phyloP scores from a whole-genome alignment of 2,329 filamentous ascomycete genomes.

The Berkeleyomyces rouxiae region DNA sequence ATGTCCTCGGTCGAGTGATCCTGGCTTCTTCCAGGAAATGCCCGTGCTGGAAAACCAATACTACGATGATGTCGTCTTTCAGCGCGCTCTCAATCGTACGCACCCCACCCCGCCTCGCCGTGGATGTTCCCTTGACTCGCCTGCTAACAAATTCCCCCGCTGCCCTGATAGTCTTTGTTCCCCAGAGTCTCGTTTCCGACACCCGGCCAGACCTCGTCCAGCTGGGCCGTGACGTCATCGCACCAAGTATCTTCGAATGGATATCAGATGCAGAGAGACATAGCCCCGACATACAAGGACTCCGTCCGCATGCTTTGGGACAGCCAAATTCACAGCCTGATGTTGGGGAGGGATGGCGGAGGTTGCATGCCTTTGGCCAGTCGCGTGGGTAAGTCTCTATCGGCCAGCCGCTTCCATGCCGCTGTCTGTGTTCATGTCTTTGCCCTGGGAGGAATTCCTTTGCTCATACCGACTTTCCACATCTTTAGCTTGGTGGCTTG shows the following conservation, averaged over 20 bases:
- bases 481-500: slow-evolving; percentile 36
- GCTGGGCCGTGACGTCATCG: slow-evolving; percentile 37
- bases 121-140: not conserved
- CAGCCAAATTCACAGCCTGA: slow-evolving; percentile 40
- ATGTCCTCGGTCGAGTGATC: slow-evolving; percentile 22
- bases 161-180: slow-evolving; percentile 30
- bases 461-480: too few relatives aligned
- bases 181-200: slow-evolving; percentile 23
- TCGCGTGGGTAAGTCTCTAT: slow-evolving; percentile 29
- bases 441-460: not conserved
- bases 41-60: slow-evolving; percentile 39
- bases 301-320: slow-evolving; percentile 45
- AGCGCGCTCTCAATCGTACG: slow-evolving; percentile 35
- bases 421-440: not conserved
- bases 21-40: slow-evolving; percentile 39
- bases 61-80: slow-evolving; percentile 35
- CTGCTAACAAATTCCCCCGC: not conserved
- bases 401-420: not conserved
- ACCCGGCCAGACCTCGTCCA: slow-evolving; percentile 28
- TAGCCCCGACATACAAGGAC: slow-evolving; percentile 40
- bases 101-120: not conserved
- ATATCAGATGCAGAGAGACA: slow-evolving; percentile 49
- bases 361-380: slow-evolving; percentile 41
- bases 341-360: slow-evolving; percentile 49
- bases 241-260: slow-evolving; percentile 36